These are phyloP conservation scores for Blastomyces emzantsi DNA, from an alignment of 2,329 filamentous ascomycete genomes.

Conservation along the genomic window DNA sequence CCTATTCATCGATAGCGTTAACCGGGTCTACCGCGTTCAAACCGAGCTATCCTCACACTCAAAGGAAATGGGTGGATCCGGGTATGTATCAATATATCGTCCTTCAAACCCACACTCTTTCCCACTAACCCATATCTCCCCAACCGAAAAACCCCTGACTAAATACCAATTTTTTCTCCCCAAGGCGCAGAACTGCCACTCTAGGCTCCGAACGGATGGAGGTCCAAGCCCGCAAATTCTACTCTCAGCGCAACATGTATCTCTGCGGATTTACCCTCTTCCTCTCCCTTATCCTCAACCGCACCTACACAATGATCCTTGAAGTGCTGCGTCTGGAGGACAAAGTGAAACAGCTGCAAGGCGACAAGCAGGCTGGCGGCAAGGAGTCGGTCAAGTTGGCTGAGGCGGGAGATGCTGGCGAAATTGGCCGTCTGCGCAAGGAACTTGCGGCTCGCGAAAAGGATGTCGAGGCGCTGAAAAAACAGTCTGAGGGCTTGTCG, in stretches of 20 bases:
- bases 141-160: background rate
- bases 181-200: slow-evolving; percentile 51
- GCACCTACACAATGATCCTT: slow-evolving; percentile 95
- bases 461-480: slow-evolving; percentile 82
- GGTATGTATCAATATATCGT: slow-evolving; percentile 36
- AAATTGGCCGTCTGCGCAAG: slow-evolving; percentile 66
- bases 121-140: background rate
- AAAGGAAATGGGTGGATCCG: slow-evolving; percentile 48
- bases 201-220: slow-evolving; percentile 94
- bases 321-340: slow-evolving; percentile 88
- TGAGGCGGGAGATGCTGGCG: slow-evolving; percentile 61
- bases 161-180: slow-evolving; percentile 12
- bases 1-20: slow-evolving; percentile 93
- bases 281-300: slow-evolving; percentile 94
- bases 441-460: slow-evolving; percentile 64
- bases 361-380: slow-evolving; percentile 48
- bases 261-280: slow-evolving; percentile 99
- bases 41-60: slow-evolving; percentile 67
- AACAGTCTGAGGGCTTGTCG: slow-evolving; percentile 75
- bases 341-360: slow-evolving; percentile 75
- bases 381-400: slow-evolving; percentile 66
- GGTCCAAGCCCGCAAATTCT: slow-evolving; percentile 99
- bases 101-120: slow-evolving; percentile 14
- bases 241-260: slow-evolving; percentile 99
- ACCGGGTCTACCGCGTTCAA: slow-evolving; percentile 93